Evolutionary conservation across 1,284 basidiomycete species (phyloP).

Genomic region (Boletus semigastroideus): DNA sequence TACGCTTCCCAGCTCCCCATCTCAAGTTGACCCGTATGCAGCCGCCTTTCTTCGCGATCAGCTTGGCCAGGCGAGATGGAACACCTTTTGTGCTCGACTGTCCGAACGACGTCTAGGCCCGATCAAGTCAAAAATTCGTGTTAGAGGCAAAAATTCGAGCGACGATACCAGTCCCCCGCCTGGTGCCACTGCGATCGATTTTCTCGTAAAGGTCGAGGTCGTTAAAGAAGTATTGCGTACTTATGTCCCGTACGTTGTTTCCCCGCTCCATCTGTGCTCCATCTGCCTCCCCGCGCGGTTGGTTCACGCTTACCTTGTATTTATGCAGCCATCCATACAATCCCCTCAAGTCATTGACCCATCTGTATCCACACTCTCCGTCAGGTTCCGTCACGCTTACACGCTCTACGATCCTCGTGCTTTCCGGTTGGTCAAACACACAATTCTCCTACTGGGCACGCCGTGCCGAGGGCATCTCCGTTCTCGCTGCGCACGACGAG

Average conservation of each 20-base stretch:
- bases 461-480: slow-evolving; percentile 47
- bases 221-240: slow-evolving; percentile 49
- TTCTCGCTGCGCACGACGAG: slow-evolving; percentile 41
- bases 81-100: slow-evolving; percentile 46
- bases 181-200: slow-evolving; percentile 48
- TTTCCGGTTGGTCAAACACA: slow-evolving; percentile 52
- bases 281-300: slow-evolving; percentile 6
- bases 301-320: slow-evolving; percentile 22
- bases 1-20: slow-evolving; percentile 16
- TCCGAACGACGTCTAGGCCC: slow-evolving; percentile 45
- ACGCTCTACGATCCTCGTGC: slow-evolving; percentile 44
- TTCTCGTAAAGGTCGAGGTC: slow-evolving; percentile 52
- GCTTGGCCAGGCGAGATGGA: slow-evolving; percentile 45
- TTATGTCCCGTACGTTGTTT: slow-evolving; percentile 45
- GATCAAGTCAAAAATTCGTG: slow-evolving; percentile 36
- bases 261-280: not conserved
- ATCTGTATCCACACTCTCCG: slow-evolving; percentile 39
- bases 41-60: slow-evolving; percentile 44
- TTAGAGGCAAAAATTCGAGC: slow-evolving; percentile 29
- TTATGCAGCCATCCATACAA: slow-evolving; percentile 49
- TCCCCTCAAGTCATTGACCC: slow-evolving; percentile 47
- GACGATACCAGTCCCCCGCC: slow-evolving; percentile 28
- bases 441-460: slow-evolving; percentile 54
- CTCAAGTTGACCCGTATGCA: slow-evolving; percentile 44
- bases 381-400: slow-evolving; percentile 46